These are phyloP conservation scores for Fusarium sambucinum DNA, from an alignment of 2,329 filamentous ascomycete genomes.

Conservation along the genomic window DNA sequence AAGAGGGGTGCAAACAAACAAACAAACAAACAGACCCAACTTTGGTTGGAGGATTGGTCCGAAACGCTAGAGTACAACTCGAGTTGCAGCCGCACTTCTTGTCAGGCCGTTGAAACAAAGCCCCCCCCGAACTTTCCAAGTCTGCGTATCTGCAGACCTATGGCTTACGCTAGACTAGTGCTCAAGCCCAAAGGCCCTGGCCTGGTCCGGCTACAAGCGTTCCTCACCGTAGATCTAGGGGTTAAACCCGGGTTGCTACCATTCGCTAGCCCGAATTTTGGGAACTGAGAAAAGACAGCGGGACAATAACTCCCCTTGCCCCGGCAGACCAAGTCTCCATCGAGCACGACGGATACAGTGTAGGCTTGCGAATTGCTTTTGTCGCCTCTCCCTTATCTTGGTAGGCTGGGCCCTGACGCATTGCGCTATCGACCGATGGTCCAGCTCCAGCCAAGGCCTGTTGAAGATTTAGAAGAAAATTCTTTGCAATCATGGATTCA, in stretches of 20 bases:
- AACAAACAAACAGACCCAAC: slow-evolving; percentile 2
- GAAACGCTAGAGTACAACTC: slow-evolving; percentile 28
- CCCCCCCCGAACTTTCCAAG: slow-evolving; percentile 13
- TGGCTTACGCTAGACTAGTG: slow-evolving; percentile 25
- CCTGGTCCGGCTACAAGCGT: slow-evolving; percentile 40
- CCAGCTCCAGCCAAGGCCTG: slow-evolving; percentile 15
- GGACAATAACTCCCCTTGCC: slow-evolving; percentile 38
- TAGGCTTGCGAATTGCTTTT: slow-evolving; percentile 30
- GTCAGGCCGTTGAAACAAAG: slow-evolving; percentile 43
- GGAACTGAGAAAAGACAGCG: slow-evolving; percentile 38
- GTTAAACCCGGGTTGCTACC: slow-evolving; percentile 38
- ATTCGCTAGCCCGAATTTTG: slow-evolving; percentile 44
- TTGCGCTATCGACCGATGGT: slow-evolving; percentile 30
- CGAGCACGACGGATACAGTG: slow-evolving; percentile 21
- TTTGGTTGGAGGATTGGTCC: slow-evolving; percentile 10
- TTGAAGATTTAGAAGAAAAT: slow-evolving; percentile 21
- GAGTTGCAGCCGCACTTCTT: slow-evolving; percentile 32
- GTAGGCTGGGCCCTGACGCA: slow-evolving; percentile 18
- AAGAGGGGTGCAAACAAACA: not conserved
- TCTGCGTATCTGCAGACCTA: slow-evolving; percentile 26
- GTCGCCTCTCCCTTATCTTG: slow-evolving; percentile 33
- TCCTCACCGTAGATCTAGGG: slow-evolving; percentile 41
- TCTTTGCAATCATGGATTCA: slow-evolving; percentile 26
- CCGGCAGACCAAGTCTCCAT: slow-evolving; percentile 35
- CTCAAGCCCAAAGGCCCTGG: slow-evolving; percentile 37